These are phyloP conservation scores for Chaetomiaceae sp. DNA, from an alignment of 2,329 filamentous ascomycete genomes.

Conservation along the genomic window DNA sequence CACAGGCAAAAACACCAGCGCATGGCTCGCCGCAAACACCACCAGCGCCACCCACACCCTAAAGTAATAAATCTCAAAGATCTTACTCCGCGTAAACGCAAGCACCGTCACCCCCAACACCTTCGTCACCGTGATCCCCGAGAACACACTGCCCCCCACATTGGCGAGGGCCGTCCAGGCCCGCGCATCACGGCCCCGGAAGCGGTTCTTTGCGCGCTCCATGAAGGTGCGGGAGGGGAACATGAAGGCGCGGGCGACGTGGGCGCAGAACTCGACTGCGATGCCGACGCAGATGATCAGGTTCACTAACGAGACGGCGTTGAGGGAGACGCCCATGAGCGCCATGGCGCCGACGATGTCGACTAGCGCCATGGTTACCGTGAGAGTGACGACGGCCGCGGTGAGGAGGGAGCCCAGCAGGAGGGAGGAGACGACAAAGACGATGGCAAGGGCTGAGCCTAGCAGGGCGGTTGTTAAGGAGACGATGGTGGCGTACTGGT, in stretches of 20 bases:
- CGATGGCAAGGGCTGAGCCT: constrained; percentile 77
- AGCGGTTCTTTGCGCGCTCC: constrained; percentile 72
- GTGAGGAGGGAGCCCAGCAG: constrained; percentile 82
- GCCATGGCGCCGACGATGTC: constrained; percentile 97
- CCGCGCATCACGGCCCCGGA: constrained; percentile 76
- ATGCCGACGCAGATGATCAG: constrained; percentile 97
- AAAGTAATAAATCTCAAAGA: constrained; percentile 99
- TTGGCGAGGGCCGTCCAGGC: constrained; percentile 93
- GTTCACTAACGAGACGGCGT: constrained; percentile 93
- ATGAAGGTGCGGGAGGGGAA: constrained; percentile 82
- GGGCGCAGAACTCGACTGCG: constrained; percentile 93
- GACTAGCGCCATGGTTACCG: constrained; percentile 87
- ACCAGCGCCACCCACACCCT: constrained; percentile 92
- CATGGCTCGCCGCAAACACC: constrained; percentile 81
- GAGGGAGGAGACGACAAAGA: constrained; percentile 72
- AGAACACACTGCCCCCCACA: constrained; percentile 90
- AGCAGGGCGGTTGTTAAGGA: constrained; percentile 74
- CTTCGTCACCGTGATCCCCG: constrained; percentile 94
- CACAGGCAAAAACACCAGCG: constrained; percentile 87
- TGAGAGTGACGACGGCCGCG: constrained; percentile 74
- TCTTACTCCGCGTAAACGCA: constrained; percentile 94
- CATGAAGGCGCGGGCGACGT: constrained; percentile 92
- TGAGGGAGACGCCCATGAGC: constrained; percentile 79
- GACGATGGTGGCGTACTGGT: constrained; percentile 88
- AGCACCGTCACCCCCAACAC: constrained; percentile 86